A percentile compares a stretch with the other conserved stretches of the same genome.
These are phyloP conservation scores for Macroventuria anomochaeta DNA, from an alignment of 2,329 filamentous ascomycete genomes.

Conservation along the genomic window DNA sequence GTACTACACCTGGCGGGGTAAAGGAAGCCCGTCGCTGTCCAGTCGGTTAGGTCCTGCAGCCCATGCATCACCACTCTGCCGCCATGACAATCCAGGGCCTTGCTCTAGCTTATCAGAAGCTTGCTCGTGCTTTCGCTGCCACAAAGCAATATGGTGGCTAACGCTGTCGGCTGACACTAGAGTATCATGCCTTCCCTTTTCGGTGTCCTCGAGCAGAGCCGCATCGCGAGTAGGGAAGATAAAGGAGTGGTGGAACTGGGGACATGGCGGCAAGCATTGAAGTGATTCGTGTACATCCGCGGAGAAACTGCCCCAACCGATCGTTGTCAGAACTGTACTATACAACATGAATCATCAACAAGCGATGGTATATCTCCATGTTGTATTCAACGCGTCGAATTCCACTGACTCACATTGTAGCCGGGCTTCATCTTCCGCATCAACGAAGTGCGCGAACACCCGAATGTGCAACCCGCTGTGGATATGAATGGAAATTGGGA, in stretches of 20 bases:
- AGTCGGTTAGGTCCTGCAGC: conserved; percentile 36
- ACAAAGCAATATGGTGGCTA: conserved; percentile 23
- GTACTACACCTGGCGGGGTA: conserved; percentile 38
- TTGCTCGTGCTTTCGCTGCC: conserved; percentile 23
- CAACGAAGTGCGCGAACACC: conserved; percentile 33
- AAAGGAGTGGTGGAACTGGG: conserved; percentile 26
- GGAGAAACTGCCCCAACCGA: neutral
- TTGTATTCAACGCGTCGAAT: neutral
- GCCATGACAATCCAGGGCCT: conserved; percentile 24
- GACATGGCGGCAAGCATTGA: neutral
- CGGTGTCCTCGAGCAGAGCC: conserved; percentile 39
- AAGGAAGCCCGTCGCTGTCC: conserved; percentile 25
- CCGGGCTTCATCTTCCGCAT: conserved; percentile 28
- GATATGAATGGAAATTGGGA: conserved; percentile 24
- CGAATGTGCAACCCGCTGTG: neutral
- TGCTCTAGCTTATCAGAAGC: conserved; percentile 41
- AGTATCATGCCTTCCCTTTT: conserved; percentile 18
- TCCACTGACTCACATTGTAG: neutral
- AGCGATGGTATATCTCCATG: neutral
- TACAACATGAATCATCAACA: too few species aligned
- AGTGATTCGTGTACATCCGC: neutral
- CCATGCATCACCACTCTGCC: conserved; percentile 33
- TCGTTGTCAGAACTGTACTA: too few species aligned
- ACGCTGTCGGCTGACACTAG: conserved; percentile 36
- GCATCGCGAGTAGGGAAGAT: conserved; percentile 32